These are phyloP conservation scores for Pythium brassicae DNA, from an alignment of 352 stramenopile species.

Conservation along the genomic window DNA sequence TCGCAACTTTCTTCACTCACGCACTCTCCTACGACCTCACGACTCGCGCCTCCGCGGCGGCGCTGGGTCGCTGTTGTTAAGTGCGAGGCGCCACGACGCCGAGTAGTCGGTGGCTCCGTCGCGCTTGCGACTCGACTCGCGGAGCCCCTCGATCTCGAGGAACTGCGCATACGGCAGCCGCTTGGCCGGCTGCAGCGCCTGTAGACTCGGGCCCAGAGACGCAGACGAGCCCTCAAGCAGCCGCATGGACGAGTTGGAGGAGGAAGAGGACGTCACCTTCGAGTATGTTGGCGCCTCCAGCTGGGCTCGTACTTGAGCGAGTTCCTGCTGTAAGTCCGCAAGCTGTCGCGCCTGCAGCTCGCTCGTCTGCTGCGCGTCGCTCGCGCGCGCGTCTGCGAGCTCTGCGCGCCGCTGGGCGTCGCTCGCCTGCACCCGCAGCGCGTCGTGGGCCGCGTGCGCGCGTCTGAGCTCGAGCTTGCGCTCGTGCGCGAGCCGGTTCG, in stretches of 20 bases:
- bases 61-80: too few relatives aligned
- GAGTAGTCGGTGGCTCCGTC: slow-evolving; percentile 37
- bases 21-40: too few relatives aligned
- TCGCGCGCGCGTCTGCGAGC: too few relatives aligned
- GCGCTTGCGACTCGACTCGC: slow-evolving; percentile 56
- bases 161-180: slow-evolving; percentile 76
- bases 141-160: slow-evolving; percentile 76
- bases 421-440: slow-evolving; percentile 10
- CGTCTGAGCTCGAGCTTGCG: slow-evolving; percentile 45
- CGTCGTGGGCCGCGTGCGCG: slow-evolving; percentile 12
- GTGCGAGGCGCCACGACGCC: slow-evolving; percentile 26
- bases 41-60: too few relatives aligned
- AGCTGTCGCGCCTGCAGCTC: slow-evolving; percentile 9
- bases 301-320: slow-evolving; percentile 5
- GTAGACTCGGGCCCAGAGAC: slow-evolving; percentile 8
- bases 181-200: slow-evolving; percentile 37
- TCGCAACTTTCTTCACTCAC: too few relatives aligned
- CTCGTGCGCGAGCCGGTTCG: slow-evolving; percentile 44
- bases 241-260: too few relatives aligned
- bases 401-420: slow-evolving; percentile 12
- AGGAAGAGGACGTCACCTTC: too few relatives aligned
- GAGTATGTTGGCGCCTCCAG: background rate
- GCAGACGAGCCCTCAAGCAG: too few relatives aligned
- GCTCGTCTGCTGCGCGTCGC: slow-evolving; percentile 5
- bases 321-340: slow-evolving; percentile 11